A percentile compares a stretch with the other conserved stretches of the same genome.
These are phyloP conservation scores for Penicillium frequentans DNA, from an alignment of 2,329 filamentous ascomycete genomes.

Conservation along the genomic window DNA sequence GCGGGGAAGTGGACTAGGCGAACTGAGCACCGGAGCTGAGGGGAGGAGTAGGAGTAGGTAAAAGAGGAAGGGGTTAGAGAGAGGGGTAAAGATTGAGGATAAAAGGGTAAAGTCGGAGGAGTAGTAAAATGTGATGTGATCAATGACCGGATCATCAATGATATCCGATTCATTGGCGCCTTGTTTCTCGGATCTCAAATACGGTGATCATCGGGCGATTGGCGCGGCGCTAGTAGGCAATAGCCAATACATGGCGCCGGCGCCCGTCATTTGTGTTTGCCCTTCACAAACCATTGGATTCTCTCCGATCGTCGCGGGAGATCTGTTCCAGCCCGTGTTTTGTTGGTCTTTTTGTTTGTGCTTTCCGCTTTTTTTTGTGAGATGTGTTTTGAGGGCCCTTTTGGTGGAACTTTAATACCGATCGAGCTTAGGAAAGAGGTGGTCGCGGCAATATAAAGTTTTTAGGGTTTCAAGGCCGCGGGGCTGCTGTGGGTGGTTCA, in stretches of 20 bases:
- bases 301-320: conserved; percentile 5
- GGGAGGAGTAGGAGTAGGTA: background rate
- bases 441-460: background rate
- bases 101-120: background rate
- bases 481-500: conserved; percentile 11
- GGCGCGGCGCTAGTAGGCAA: conserved; percentile 25
- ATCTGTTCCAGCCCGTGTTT: conserved; percentile 1
- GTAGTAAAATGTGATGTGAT: background rate
- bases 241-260: conserved; percentile 20
- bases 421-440: background rate
- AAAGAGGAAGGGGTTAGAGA: background rate
- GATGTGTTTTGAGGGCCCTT: background rate
- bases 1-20: background rate
- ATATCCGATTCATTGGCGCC: background rate
- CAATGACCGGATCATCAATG: background rate
- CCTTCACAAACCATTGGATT: background rate
- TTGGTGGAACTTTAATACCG: background rate
- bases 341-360: background rate
- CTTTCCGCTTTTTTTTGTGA: background rate
- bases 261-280: conserved; percentile 1
- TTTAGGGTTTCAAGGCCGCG: conserved; percentile 7
- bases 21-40: background rate
- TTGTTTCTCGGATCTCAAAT: background rate
- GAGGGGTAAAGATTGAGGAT: background rate
- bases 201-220: conserved; percentile 1